A percentile compares a stretch with the other conserved stretches of the same genome.
Evolutionary conservation across 2,329 filamentous ascomycete genomes (phyloP).

Genomic region (Epichloe uncinata): DNA sequence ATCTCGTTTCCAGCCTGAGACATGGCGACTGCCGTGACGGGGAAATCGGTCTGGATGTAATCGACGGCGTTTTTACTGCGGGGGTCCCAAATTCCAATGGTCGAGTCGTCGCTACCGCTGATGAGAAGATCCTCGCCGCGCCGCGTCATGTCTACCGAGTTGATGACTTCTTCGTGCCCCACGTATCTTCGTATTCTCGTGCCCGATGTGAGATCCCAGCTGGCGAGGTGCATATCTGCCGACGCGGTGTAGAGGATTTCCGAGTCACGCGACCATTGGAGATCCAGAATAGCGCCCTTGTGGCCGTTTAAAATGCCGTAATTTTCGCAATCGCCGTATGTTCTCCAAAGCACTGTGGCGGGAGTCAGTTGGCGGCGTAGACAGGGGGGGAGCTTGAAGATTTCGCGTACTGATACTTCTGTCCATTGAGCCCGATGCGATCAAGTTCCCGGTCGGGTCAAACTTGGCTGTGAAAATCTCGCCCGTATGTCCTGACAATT

Average conservation of each 20-base stretch:
- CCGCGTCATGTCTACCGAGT: constrained; percentile 75
- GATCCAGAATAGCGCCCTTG: constrained; percentile 77
- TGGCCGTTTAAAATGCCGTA: constrained; percentile 83
- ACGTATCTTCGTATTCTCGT: constrained; percentile 80
- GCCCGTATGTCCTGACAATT: constrained; percentile 67
- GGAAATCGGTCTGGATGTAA: constrained; percentile 82
- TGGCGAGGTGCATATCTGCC: constrained; percentile 83
- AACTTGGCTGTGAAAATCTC: constrained; percentile 89
- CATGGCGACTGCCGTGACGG: constrained; percentile 82
- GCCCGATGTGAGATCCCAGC: constrained; percentile 91
- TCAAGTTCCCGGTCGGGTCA: constrained; percentile 73
- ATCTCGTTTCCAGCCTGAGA: constrained; percentile 91
- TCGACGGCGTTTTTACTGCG: constrained; percentile 78
- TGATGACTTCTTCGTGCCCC: constrained; percentile 93
- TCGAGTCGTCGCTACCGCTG: constrained; percentile 86
- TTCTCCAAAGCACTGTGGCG: constrained; percentile 72
- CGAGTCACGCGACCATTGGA: constrained; percentile 95
- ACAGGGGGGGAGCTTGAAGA: neutral
- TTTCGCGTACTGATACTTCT: constrained; percentile 60
- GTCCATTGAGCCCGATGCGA: constrained; percentile 94
- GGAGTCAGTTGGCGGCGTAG: neutral
- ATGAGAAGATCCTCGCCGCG: constrained; percentile 83
- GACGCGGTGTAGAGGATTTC: constrained; percentile 83
- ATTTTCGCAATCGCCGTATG: constrained; percentile 86
- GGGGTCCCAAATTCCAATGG: constrained; percentile 92